A percentile compares a stretch with the other conserved stretches of the same genome.
These are phyloP conservation scores for Mortierella claussenii DNA, from an alignment of 192 early-diverging fungal genomes.

Conservation along the genomic window DNA sequence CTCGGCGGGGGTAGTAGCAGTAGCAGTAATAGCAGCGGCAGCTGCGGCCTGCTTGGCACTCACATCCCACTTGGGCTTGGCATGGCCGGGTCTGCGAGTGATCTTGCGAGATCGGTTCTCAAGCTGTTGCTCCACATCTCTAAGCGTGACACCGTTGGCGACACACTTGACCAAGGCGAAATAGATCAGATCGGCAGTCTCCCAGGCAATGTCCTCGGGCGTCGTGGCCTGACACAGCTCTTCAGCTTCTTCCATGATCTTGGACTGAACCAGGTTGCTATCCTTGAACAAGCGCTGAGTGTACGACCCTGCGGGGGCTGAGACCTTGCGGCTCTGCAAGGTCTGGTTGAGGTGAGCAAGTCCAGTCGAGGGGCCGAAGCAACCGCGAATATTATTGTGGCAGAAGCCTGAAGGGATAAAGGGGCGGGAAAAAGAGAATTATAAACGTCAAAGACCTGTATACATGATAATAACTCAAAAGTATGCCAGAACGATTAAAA, in stretches of 20 bases:
- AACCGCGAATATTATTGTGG: constrained; percentile 90
- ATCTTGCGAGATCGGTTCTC: constrained; percentile 87
- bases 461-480: too few relatives aligned
- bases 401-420: constrained; percentile 80
- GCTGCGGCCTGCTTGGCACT: constrained; percentile 26
- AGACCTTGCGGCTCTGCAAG: constrained; percentile 72
- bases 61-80: constrained; percentile 84
- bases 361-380: constrained; percentile 88
- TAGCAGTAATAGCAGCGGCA: constrained; percentile 3
- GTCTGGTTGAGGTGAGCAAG: constrained; percentile 77
- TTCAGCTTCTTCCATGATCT: constrained; percentile 96
- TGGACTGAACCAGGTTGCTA: constrained; percentile 80
- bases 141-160: constrained; percentile 78
- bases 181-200: constrained; percentile 96
- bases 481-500: too few relatives aligned
- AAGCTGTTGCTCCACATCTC: constrained; percentile 89
- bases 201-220: constrained; percentile 88
- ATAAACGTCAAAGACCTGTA: too few relatives aligned
- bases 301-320: constrained; percentile 91
- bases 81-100: constrained; percentile 88
- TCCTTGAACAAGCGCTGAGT: constrained; percentile 91
- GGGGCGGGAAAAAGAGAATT: too few relatives aligned
- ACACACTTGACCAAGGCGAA: constrained; percentile 93
- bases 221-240: constrained; percentile 87
- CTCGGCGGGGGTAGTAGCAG: constrained; percentile 29